phyloP scores from a whole-genome alignment of 495 filamentous ascomycete genomes.

The Aspergillus cristatus region DNA sequence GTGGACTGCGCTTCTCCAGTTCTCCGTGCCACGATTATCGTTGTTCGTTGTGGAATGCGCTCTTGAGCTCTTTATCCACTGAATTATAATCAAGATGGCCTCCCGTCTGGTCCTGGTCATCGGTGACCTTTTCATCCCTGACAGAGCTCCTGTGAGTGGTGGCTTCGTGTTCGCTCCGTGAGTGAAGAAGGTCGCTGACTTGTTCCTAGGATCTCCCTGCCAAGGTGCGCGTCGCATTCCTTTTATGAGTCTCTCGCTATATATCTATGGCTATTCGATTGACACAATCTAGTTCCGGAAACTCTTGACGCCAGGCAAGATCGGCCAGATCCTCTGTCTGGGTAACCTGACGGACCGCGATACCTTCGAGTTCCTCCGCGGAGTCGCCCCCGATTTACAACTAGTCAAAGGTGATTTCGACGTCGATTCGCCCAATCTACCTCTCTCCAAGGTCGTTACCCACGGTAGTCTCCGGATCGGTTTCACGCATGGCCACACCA shows the following conservation, averaged over 20 bases:
- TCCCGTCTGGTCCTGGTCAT: slow-evolving; percentile 83
- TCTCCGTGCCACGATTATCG: too few species aligned
- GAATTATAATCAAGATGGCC: slow-evolving; percentile 45
- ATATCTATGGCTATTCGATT: slow-evolving; percentile 4
- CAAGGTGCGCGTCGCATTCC: slow-evolving; percentile 52
- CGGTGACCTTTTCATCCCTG: slow-evolving; percentile 96
- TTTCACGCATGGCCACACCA: slow-evolving; percentile 93
- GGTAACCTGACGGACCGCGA: slow-evolving; percentile 93
- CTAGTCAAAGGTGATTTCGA: slow-evolving; percentile 93
- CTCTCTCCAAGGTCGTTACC: slow-evolving; percentile 86
- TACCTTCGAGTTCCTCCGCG: slow-evolving; percentile 90
- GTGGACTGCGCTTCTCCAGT: too few species aligned
- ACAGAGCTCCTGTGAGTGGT: slow-evolving; percentile 67
- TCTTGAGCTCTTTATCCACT: too few species aligned
- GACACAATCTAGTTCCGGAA: slow-evolving; percentile 73
- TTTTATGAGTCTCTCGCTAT: slow-evolving; percentile 5
- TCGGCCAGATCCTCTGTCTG: slow-evolving; percentile 92
- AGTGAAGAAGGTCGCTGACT: slow-evolving; percentile 15
- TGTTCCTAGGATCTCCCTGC: slow-evolving; percentile 68
- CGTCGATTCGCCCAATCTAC: slow-evolving; percentile 81
- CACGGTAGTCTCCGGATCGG: slow-evolving; percentile 91
- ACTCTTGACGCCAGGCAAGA: slow-evolving; percentile 95
- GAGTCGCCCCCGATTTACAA: slow-evolving; percentile 86
- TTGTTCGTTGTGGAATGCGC: too few species aligned
- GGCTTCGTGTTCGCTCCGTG: not conserved